These are phyloP conservation scores for Nyssa sinensis DNA, from an alignment of 148 eudicot genomes.

Conservation along the genomic window DNA sequence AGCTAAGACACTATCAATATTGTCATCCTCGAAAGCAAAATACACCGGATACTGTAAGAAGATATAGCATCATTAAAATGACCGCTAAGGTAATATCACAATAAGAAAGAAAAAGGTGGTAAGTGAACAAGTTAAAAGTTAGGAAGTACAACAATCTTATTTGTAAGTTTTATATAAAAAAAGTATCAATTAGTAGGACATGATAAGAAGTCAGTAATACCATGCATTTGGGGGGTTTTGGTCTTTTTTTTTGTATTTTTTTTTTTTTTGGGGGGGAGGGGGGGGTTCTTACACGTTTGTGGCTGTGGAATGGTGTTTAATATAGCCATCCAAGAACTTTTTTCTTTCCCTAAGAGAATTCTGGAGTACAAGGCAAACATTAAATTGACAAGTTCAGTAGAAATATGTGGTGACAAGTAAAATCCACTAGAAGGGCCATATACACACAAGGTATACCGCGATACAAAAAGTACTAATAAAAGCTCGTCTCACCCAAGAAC, in stretches of 20 bases:
- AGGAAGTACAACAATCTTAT: neutral
- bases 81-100: neutral
- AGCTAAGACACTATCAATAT: constrained; percentile 67
- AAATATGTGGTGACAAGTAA: no score
- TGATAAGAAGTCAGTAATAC: neutral
- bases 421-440: no score
- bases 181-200: neutral
- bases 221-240: no score
- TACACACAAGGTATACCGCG: no score
- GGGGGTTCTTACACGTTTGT: neutral
- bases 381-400: no score
- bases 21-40: constrained; percentile 86
- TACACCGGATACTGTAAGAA: constrained; percentile 94
- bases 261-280: no score
- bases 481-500: no score
- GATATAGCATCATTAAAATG: constrained; percentile 17
- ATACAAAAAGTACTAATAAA: no score
- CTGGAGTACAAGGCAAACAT: no score
- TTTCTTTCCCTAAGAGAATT: no score
- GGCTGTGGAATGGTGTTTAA: neutral
- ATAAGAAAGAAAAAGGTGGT: neutral
- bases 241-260: no score
- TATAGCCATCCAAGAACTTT: no score
- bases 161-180: neutral
- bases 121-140: neutral